Evolutionary conservation across 2,329 filamentous ascomycete genomes (phyloP).

Genomic region (Monosporascus sp.): DNA sequence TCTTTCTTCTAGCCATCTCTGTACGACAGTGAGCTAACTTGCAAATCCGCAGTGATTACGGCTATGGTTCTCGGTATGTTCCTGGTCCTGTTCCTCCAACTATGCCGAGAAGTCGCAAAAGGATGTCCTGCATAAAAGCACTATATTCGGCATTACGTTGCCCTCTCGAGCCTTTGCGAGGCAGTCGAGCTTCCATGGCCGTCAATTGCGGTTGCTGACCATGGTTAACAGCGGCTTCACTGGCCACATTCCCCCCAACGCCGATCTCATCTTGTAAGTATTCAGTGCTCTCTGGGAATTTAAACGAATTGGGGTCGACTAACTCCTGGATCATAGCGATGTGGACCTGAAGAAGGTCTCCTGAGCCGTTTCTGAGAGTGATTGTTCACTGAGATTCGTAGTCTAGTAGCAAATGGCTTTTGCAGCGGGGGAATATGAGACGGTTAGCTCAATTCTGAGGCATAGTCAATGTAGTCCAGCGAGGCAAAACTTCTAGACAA

Average conservation of each 20-base stretch:
- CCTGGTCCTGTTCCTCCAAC: not conserved
- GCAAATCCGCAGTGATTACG: constrained; percentile 21
- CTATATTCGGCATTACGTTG: too few species aligned
- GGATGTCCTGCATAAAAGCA: not conserved
- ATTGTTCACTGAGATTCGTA: too few species aligned
- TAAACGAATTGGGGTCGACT: constrained; percentile 1
- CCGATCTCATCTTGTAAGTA: constrained; percentile 30
- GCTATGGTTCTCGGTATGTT: constrained; percentile 28
- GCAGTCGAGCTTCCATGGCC: too few species aligned
- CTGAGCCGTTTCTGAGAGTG: not conserved
- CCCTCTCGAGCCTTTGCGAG: too few species aligned
- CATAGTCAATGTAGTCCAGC: too few species aligned
- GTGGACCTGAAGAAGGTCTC: constrained; percentile 21
- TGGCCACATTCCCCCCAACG: constrained; percentile 25
- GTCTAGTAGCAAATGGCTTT: too few species aligned
- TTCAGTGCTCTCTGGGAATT: not conserved
- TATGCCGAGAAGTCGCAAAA: not conserved
- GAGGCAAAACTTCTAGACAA: too few species aligned
- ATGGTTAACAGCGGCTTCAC: constrained; percentile 17
- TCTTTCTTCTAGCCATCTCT: not conserved
- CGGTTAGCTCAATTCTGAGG: too few species aligned
- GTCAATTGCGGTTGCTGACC: not conserved
- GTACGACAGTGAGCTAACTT: constrained; percentile 8
- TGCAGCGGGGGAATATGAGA: too few species aligned
- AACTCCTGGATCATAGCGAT: constrained; percentile 14